Conservation (phyloP, 129 eudicot species). For the Chrysanthemum seticuspe region DNA sequence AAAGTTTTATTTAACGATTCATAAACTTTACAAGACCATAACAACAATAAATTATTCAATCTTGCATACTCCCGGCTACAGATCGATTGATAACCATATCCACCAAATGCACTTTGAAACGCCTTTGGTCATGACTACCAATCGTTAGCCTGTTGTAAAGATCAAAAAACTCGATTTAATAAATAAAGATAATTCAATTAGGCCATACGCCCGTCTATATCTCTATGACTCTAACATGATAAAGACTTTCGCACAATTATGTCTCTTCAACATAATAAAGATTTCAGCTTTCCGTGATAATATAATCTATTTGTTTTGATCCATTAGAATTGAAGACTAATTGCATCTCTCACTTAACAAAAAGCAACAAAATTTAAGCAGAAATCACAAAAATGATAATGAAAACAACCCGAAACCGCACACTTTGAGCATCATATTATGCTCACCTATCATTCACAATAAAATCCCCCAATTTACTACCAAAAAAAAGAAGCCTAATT, state of each 20-base stretch:
- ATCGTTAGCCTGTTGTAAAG: not conserved
- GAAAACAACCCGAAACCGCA: not conserved
- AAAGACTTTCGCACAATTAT: not conserved
- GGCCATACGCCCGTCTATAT: not conserved
- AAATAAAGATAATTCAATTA: not conserved
- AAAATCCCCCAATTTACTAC: not conserved
- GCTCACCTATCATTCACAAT: not conserved
- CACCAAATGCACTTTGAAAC: constrained; percentile 1
- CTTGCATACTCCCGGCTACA: not conserved
- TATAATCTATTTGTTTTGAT: not conserved
- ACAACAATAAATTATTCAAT: constrained; percentile 6
- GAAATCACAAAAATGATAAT: not conserved
- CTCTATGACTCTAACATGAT: not conserved
- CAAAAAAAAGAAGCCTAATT: constrained; percentile 12
- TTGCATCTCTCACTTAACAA: not conserved
- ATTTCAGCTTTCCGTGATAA: not conserved
- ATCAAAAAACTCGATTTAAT: not conserved
- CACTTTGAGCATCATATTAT: not conserved
- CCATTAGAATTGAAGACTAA: not conserved
- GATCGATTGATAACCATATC: not conserved
- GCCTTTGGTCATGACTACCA: not conserved
- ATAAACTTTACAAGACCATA: not conserved
- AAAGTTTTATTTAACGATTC: not conserved
- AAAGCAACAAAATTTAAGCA: not conserved
- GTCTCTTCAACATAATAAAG: not conserved